Evolutionary conservation across 1,284 basidiomycete species (phyloP).

Genomic region (Moesziomyces sp.): DNA sequence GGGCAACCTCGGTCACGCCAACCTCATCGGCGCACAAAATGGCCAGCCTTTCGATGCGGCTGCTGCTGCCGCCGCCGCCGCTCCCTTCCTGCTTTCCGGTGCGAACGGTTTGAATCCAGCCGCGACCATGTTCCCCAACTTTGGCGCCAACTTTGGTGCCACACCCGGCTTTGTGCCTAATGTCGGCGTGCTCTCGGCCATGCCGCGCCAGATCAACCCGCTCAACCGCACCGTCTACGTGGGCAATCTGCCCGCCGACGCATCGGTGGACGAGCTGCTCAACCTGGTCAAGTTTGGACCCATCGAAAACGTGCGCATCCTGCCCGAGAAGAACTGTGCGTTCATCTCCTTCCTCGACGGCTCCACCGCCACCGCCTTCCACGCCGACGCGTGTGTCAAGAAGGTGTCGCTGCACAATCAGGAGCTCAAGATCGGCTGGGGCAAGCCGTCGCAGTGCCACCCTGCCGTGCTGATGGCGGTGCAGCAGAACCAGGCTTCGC

Average conservation of each 20-base stretch:
- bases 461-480: conserved; percentile 64
- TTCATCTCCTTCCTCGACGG: conserved; percentile 79
- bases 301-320: conserved; percentile 90
- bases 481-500: conserved; percentile 65
- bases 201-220: conserved; percentile 43
- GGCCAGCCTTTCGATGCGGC: conserved; percentile 21
- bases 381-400: conserved; percentile 66
- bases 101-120: conserved; percentile 23
- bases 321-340: conserved; percentile 97
- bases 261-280: conserved; percentile 95
- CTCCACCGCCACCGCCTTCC: conserved; percentile 62
- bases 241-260: conserved; percentile 93
- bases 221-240: conserved; percentile 88
- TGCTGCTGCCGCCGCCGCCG: conserved; percentile 2
- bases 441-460: conserved; percentile 62
- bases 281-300: conserved; percentile 98
- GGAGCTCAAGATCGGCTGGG: conserved; percentile 68
- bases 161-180: conserved; percentile 31
- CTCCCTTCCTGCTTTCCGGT: conserved; percentile 32
- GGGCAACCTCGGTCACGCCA: conserved; percentile 39
- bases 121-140: conserved; percentile 34
- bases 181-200: conserved; percentile 27
- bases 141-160: conserved; percentile 36
- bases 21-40: conserved; percentile 23
- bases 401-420: conserved; percentile 64